phyloP scores from a whole-genome alignment of 140 eudicot genomes.

The Erigeron philadelphicus region DNA sequence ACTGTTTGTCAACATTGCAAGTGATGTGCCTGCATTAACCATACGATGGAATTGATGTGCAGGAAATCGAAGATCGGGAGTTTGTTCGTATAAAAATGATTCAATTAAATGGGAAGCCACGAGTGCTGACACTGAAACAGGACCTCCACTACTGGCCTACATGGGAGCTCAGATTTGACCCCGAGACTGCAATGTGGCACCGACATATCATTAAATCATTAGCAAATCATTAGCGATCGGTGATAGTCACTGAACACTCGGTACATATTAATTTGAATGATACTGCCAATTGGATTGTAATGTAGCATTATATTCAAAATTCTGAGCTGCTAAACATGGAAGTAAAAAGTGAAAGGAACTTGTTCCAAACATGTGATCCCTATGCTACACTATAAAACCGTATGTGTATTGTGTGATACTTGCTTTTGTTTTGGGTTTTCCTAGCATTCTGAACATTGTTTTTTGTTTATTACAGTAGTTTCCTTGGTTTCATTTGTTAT shows the following conservation, averaged over 20 bases:
- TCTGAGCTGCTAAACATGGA: too few relatives aligned
- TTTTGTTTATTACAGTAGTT: too few relatives aligned
- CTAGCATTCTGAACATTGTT: constrained; percentile 3
- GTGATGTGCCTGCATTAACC: neutral
- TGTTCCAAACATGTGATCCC: constrained; percentile 6
- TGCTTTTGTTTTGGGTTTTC: constrained; percentile 16
- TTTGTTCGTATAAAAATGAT: constrained; percentile 77
- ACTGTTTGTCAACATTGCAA: constrained; percentile 2
- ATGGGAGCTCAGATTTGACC: constrained; percentile 83
- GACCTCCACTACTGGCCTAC: constrained; percentile 97
- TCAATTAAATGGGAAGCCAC: constrained; percentile 77
- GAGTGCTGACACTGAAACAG: constrained; percentile 82
- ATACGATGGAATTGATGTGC: constrained; percentile 8
- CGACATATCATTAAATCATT: constrained; percentile 59
- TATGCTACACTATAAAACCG: neutral
- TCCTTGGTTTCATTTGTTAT: too few relatives aligned
- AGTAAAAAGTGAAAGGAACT: too few relatives aligned
- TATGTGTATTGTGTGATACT: constrained; percentile 2
- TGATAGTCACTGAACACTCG: constrained; percentile 12
- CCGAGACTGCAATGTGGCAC: constrained; percentile 66
- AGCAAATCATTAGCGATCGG: constrained; percentile 33
- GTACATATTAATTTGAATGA: neutral
- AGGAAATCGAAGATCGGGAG: constrained; percentile 70
- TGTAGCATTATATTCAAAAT: constrained; percentile 8
- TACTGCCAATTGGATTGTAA: too few relatives aligned